These are phyloP conservation scores for Immersiella caudata DNA, from an alignment of 495 filamentous ascomycete genomes.

Conservation along the genomic window DNA sequence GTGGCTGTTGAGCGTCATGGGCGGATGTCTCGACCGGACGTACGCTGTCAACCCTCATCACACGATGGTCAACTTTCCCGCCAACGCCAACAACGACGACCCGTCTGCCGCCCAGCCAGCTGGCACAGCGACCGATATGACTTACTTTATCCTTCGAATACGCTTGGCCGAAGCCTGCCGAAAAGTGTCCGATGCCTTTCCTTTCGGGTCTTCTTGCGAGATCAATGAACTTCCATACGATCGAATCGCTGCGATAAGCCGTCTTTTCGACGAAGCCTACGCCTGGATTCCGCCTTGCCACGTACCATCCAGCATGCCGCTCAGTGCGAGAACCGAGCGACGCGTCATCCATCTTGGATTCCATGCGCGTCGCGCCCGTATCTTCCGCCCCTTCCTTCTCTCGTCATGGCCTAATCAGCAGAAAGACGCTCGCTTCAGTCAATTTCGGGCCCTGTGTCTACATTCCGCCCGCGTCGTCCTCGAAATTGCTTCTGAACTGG, in stretches of 20 bases:
- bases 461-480: conserved; percentile 17
- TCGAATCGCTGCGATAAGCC: conserved; percentile 21
- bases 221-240: conserved; percentile 25
- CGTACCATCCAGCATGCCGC: conserved; percentile 11
- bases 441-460: conserved; percentile 12
- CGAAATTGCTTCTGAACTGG: not conserved
- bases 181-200: conserved; percentile 42
- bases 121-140: conserved; percentile 47
- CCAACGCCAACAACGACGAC: conserved; percentile 52
- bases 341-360: conserved; percentile 25
- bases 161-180: conserved; percentile 50
- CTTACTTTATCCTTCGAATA: conserved; percentile 50
- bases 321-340: conserved; percentile 20
- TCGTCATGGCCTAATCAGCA: not conserved
- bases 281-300: conserved; percentile 24
- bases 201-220: conserved; percentile 15
- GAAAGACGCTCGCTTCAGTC: not conserved
- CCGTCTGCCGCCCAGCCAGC: conserved; percentile 25
- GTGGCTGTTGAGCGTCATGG: conserved; percentile 46
- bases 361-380: conserved; percentile 27
- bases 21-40: conserved; percentile 43
- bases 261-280: conserved; percentile 27
- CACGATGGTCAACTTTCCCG: conserved; percentile 49
- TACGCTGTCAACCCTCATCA: conserved; percentile 48
- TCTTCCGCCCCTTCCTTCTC: conserved; percentile 32